Percentiles rank a stretch among this genome's conserved stretches.
These are phyloP conservation scores for Sclerotinia glacialis DNA, from an alignment of 2,329 filamentous ascomycete genomes.

Conservation along the genomic window DNA sequence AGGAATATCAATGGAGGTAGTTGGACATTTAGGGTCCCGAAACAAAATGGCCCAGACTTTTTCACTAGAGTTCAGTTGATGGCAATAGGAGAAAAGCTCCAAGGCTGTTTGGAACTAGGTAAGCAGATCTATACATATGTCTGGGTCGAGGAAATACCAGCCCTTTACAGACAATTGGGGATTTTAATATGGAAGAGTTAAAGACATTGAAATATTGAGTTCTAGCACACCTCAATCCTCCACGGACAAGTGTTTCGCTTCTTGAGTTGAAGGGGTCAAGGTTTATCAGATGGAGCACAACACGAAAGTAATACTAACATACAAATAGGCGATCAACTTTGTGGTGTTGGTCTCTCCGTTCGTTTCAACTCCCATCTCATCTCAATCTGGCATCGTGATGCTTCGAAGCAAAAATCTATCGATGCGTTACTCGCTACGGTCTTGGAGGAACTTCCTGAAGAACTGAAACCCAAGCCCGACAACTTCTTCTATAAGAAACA, in stretches of 20 bases:
- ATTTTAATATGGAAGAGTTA: neutral
- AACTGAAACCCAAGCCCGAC: conserved; percentile 68
- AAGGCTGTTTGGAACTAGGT: conserved; percentile 70
- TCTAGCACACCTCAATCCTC: neutral
- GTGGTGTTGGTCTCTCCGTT: conserved; percentile 81
- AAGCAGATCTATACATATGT: conserved; percentile 36
- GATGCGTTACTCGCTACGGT: conserved; percentile 71
- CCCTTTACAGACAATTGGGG: neutral
- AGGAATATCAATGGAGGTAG: conserved; percentile 82
- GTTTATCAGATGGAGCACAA: neutral
- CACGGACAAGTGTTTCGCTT: neutral
- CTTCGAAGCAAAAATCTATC: conserved; percentile 74
- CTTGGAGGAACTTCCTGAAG: conserved; percentile 67
- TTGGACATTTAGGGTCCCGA: conserved; percentile 89
- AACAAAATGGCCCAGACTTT: conserved; percentile 67
- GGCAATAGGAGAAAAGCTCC: conserved; percentile 78
- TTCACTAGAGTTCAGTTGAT: conserved; percentile 81
- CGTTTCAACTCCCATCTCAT: conserved; percentile 88
- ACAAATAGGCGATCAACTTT: conserved; percentile 72
- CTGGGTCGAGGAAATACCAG: neutral
- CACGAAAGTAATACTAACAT: conserved; percentile 24
- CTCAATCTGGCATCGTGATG: conserved; percentile 90
- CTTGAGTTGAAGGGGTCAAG: neutral
- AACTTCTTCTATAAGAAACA: conserved; percentile 88
- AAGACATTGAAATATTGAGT: neutral